These are phyloP conservation scores for Claviceps sp. DNA, from an alignment of 2,329 filamentous ascomycete species.

Conservation along the genomic window DNA sequence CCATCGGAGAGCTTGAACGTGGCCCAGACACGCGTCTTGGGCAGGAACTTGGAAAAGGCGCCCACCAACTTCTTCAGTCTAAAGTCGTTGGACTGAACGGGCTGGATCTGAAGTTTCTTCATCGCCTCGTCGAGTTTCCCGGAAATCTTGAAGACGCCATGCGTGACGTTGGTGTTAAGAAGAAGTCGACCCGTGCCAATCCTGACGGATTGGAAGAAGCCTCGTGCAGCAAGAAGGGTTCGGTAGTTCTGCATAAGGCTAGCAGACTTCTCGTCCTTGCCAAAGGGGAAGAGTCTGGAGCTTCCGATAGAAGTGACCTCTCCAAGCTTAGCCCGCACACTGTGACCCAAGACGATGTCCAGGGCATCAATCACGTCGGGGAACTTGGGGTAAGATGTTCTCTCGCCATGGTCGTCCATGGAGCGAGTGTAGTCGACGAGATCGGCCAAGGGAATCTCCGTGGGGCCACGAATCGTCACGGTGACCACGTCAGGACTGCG, in stretches of 20 bases:
- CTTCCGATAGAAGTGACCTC: conserved; percentile 28
- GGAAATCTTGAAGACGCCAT: conserved; percentile 35
- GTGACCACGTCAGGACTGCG: conserved; percentile 21
- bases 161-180: conserved; percentile 41
- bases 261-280: conserved; percentile 13
- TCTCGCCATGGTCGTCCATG: conserved; percentile 24
- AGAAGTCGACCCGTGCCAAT: conserved; percentile 39
- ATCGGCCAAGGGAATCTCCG: conserved; percentile 22
- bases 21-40: conserved; percentile 24
- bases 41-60: conserved; percentile 20
- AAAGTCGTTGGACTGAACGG: conserved; percentile 5
- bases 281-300: conserved; percentile 35
- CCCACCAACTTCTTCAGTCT: conserved; percentile 14
- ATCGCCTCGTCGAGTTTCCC: conserved; percentile 25
- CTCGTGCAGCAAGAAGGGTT: conserved; percentile 30
- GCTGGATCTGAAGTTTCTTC: conserved; percentile 9
- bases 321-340: conserved; percentile 22
- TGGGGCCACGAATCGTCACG: conserved; percentile 28
- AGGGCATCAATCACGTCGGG: conserved; percentile 35
- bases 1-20: conserved; percentile 18
- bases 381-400: conserved; percentile 33
- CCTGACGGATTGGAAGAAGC: conserved; percentile 42
- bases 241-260: conserved; percentile 16
- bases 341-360: conserved; percentile 36
- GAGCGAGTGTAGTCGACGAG: conserved; percentile 32